Evolutionary conservation across 1,284 basidiomycete genomes (phyloP).

Genomic region (Albatrellus sp.): DNA sequence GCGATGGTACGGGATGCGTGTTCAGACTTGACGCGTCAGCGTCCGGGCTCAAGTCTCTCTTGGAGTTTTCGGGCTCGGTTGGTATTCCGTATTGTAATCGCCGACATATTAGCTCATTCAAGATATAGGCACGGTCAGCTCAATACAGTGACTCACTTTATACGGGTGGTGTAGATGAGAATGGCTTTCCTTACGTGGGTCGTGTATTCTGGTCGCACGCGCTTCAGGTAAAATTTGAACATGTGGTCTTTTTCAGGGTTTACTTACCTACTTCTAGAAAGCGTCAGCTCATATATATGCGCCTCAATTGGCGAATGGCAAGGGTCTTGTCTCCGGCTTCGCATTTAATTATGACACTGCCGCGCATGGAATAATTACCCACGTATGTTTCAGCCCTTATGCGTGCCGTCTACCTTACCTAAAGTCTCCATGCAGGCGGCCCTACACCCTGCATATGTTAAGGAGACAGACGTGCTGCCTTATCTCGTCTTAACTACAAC

Average conservation of each 20-base stretch:
- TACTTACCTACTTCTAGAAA: conserved; percentile 19
- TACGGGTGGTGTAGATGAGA: conserved; percentile 45
- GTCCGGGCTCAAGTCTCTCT: conserved; percentile 29
- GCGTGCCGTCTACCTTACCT: conserved; percentile 8
- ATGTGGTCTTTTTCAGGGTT: not conserved
- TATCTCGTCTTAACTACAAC: conserved; percentile 59
- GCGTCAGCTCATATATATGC: conserved; percentile 49
- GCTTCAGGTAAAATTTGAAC: conserved; percentile 32
- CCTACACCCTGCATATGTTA: conserved; percentile 37
- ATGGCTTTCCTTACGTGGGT: conserved; percentile 50
- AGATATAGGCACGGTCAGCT: conserved; percentile 23
- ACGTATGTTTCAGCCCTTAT: conserved; percentile 32
- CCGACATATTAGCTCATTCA: not conserved
- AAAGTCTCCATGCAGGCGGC: conserved; percentile 30
- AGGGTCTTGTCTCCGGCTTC: conserved; percentile 48
- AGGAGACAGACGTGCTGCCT: conserved; percentile 27
- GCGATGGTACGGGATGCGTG: conserved; percentile 43
- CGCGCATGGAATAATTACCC: conserved; percentile 59
- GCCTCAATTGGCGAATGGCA: conserved; percentile 37
- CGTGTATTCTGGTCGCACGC: conserved; percentile 65
- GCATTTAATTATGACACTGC: conserved; percentile 64
- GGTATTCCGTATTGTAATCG: conserved; percentile 14
- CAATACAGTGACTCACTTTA: conserved; percentile 38
- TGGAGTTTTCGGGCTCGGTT: conserved; percentile 51
- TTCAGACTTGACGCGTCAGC: conserved; percentile 34